Percentiles rank a stretch among this genome's conserved stretches.
Conservation (phyloP, 2,329 filamentous ascomycete genomes). For the Hypoxylon sp. region DNA sequence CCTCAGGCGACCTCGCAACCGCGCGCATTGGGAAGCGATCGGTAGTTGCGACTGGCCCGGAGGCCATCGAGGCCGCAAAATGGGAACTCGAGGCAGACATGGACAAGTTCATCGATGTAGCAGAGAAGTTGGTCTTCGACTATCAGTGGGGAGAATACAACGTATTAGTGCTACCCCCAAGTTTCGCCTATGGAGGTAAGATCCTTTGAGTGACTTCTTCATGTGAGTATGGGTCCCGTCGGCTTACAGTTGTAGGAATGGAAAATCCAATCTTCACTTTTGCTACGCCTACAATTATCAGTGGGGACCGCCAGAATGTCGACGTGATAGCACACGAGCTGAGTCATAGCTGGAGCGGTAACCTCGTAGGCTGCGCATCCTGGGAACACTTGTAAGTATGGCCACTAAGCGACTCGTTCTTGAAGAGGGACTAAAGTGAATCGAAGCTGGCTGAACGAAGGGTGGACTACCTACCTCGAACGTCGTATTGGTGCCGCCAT, state of each 20-base stretch:
- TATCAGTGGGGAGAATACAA: constrained; percentile 98
- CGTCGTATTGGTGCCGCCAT: constrained; percentile 81
- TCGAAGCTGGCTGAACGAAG: constrained; percentile 75
- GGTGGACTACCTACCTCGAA: constrained; percentile 96
- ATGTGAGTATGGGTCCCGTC: constrained; percentile 3
- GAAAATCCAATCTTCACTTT: constrained; percentile 97
- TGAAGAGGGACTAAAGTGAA: constrained; percentile 20
- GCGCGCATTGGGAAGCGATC: constrained; percentile 90
- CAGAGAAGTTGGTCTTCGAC: constrained; percentile 84
- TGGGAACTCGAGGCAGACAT: constrained; percentile 94
- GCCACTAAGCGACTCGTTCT: not conserved
- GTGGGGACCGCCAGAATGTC: constrained; percentile 89
- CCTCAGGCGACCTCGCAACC: constrained; percentile 84
- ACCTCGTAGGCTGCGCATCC: constrained; percentile 80
- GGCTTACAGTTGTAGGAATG: constrained; percentile 67
- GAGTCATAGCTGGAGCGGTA: constrained; percentile 86
- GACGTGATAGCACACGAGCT: constrained; percentile 89
- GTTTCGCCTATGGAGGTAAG: constrained; percentile 86
- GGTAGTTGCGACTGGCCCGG: constrained; percentile 86
- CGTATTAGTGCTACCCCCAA: constrained; percentile 87
- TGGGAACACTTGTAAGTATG: constrained; percentile 81
- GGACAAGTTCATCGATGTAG: constrained; percentile 89
- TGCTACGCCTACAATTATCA: constrained; percentile 93
- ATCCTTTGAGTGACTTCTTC: constrained; percentile 29
- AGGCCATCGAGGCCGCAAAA: constrained; percentile 84